phyloP scores from a whole-genome alignment of 2,329 filamentous ascomycete genomes.

The Pochonia chlamydosporia region DNA sequence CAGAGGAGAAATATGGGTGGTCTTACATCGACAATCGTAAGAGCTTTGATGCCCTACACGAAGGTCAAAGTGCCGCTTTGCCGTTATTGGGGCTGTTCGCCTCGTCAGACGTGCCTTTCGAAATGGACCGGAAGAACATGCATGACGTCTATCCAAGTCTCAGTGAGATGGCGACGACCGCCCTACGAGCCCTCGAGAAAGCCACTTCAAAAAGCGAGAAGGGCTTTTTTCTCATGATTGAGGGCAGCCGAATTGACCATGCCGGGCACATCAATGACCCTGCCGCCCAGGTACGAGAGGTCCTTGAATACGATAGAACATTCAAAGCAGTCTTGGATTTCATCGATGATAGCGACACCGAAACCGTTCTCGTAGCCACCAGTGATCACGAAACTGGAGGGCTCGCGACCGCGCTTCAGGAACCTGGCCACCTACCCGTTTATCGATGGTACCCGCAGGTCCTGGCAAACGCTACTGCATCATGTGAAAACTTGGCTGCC shows the following conservation, averaged over 20 bases:
- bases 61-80: constrained; percentile 63
- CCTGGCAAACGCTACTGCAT: constrained; percentile 71
- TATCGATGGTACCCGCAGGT: constrained; percentile 77
- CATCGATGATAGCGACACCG: constrained; percentile 63
- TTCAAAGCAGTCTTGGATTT: constrained; percentile 83
- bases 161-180: constrained; percentile 83
- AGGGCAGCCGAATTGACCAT: constrained; percentile 93
- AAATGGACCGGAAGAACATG: constrained; percentile 80
- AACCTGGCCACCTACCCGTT: constrained; percentile 45
- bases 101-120: constrained; percentile 76
- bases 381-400: constrained; percentile 97
- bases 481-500: constrained; percentile 62
- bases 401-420: constrained; percentile 69
- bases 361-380: constrained; percentile 80
- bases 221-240: constrained; percentile 98
- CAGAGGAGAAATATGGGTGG: constrained; percentile 71
- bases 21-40: constrained; percentile 66
- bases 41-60: constrained; percentile 69
- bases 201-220: constrained; percentile 80
- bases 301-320: constrained; percentile 87
- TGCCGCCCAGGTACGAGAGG: constrained; percentile 80
- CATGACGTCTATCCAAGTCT: constrained; percentile 79
- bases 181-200: constrained; percentile 70
- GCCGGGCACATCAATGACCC: constrained; percentile 84
- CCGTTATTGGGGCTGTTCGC: constrained; percentile 87